Base-by-base conservation (phyloP, 768 basidiomycete species). In the Collybia sp. region DNA sequence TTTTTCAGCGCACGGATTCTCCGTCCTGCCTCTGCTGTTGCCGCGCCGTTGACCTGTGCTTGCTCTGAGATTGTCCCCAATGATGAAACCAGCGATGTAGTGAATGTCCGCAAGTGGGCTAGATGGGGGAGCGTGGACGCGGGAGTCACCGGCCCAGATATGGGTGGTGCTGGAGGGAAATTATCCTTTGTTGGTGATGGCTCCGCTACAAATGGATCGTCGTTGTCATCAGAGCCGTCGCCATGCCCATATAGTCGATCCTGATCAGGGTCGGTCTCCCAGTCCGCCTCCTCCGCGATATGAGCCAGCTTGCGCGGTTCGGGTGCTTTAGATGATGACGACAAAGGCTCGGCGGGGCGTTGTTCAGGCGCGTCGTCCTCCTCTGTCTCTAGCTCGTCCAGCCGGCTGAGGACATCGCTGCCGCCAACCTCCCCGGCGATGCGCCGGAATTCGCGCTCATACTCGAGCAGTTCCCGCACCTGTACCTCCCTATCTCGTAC, bases 1-100 rank as follows among this genome's bases (percentile, higher is more conserved):
- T 92, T 91, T 68, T 88, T 89, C 50, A 92, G 65, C 12, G 87
- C 86, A 41, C 91, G 84, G 35, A 94, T 82, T 65, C 88, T 91
- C 33, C 91, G 77, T 39, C 88, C 89, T 0, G 90, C 85, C 47
- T 94, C 91, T 1, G 89, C 82, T 9, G 88, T 85, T 3, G 84
- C 85, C 1, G 87, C 92, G 9, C 84, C 82, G 56, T 91, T 90
- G 42, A 92, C 88, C 60, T 94, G 91, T 12, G 89, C 86, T 49
- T 92, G 88, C 56, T 94, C 91, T 18, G 86, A 89, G 52, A 93
- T 80, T 30, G 82, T 78, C 2, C 82, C 76, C 38, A 94, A 75
- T 10, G 88, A 85, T 17, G 82, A 68, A 39, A 86, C 81, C 43
- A 93, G 77, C 8, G 88, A 85, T 8, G 81, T 62, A 0, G 91